Base-by-base conservation (phyloP, 2,329 filamentous ascomycete genomes). In the Sporothrix humicola region DNA sequence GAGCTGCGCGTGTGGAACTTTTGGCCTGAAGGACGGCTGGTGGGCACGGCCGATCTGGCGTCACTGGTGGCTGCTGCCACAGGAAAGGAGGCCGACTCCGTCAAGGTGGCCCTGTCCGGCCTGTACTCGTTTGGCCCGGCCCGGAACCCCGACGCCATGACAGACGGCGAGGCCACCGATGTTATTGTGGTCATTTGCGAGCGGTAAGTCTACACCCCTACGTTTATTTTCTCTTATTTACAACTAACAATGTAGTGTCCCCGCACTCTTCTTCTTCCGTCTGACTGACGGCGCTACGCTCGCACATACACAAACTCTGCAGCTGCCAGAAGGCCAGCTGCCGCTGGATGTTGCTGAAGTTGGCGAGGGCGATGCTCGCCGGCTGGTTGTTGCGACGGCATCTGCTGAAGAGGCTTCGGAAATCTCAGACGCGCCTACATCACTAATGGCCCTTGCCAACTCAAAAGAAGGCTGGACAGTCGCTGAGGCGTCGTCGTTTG, bases 1-100 rank as follows among this genome's bases (percentile, higher is more conserved):
- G 87, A 91, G 76, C 79, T 99, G 10, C 89, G 92, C 75, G 84
- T 95, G 0, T 99, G 95, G 95, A 86, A 95, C 76, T 77, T 74
- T 46, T 99, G 95, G 95, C 82, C 83, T 58, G 82, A 82, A 0
- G 87, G 87, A 17, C 81, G 80, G 20, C 79, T 92, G 37, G 79
- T 90, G 0, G 84, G 86, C 31, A 89, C 85, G 77, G 81, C 87
- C 2, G 86, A 88, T 73, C 76, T 94, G 20, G 81, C 87, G 2
- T 85, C 88, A 74, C 76, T 94, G 20, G 81, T 87, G 6, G 78
- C 78, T 72, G 72, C 77, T 23, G 77, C 79, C 2, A 80, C 80
- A 12, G 79, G 80, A 3, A 77, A 26, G 31, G 10, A 52, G 1
- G 7, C 77, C 31, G 31, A 37, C 31, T 37, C 31, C 31, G 31